phyloP scores from a whole-genome alignment of 345 rosid genomes.

The Boechera stricta region DNA sequence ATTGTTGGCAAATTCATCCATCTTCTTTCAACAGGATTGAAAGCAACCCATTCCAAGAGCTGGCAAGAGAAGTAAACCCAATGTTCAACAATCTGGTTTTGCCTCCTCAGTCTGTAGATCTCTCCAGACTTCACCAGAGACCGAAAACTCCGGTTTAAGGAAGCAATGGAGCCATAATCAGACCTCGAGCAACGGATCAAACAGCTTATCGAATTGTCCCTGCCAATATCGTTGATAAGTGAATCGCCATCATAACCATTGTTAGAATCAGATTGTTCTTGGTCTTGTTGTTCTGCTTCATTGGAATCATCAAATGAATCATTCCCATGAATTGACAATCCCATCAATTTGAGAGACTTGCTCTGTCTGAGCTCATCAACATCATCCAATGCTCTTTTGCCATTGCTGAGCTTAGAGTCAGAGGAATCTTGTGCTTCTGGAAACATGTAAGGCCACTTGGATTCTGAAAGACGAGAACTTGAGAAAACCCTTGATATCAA shows the following conservation, averaged over 20 bases:
- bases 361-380: slow-evolving; percentile 35
- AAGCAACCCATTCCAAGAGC: slow-evolving; percentile 75
- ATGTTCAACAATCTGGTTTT: slow-evolving; percentile 53
- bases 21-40: slow-evolving; percentile 58
- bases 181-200: slow-evolving; percentile 67
- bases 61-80: slow-evolving; percentile 88
- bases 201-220: slow-evolving; percentile 70
- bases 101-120: slow-evolving; percentile 55
- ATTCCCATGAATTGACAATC: neutral
- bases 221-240: slow-evolving; percentile 67
- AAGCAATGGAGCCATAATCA: slow-evolving; percentile 50
- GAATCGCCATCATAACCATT: slow-evolving; percentile 46
- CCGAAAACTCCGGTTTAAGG: slow-evolving; percentile 54
- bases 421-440: slow-evolving; percentile 41
- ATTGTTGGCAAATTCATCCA: slow-evolving; percentile 77
- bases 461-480: slow-evolving; percentile 68
- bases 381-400: slow-evolving; percentile 58
- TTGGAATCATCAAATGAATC: neutral
- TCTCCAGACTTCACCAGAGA: slow-evolving; percentile 56
- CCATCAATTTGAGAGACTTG: slow-evolving; percentile 45
- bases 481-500: slow-evolving; percentile 62
- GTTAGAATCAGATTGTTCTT: slow-evolving; percentile 22
- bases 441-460: slow-evolving; percentile 62
- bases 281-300: slow-evolving; percentile 6
- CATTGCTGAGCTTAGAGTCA: slow-evolving; percentile 35